phyloP scores from a whole-genome alignment of 306 rosid genomes.

The Elaeagnus macrophylla region DNA sequence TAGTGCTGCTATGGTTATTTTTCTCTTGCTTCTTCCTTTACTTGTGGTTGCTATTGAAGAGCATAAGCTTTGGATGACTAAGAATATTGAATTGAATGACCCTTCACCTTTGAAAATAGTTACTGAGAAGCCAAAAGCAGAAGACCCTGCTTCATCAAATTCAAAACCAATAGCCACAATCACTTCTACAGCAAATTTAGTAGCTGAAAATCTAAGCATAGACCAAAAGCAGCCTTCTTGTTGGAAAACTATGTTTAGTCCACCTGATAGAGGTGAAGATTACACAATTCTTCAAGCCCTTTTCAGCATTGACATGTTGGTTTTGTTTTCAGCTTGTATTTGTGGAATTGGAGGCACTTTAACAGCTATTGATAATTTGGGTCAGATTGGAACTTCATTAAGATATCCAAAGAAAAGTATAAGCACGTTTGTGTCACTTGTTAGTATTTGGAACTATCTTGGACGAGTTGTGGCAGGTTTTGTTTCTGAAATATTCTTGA shows the following conservation, averaged over 20 bases:
- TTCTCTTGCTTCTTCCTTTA: slow-evolving; percentile 35
- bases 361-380: slow-evolving; percentile 20
- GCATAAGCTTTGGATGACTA: slow-evolving; percentile 20
- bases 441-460: slow-evolving; percentile 67
- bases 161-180: too few species aligned
- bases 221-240: slow-evolving; percentile 15
- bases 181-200: not conserved
- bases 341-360: slow-evolving; percentile 54
- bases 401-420: slow-evolving; percentile 43
- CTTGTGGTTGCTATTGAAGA: slow-evolving; percentile 37
- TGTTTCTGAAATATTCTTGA: slow-evolving; percentile 41
- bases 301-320: slow-evolving; percentile 59
- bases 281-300: slow-evolving; percentile 57
- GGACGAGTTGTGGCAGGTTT: slow-evolving; percentile 48
- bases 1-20: slow-evolving; percentile 31
- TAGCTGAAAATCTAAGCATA: not conserved
- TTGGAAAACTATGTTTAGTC: slow-evolving; percentile 26
- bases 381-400: slow-evolving; percentile 47
- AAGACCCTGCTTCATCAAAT: too few species aligned
- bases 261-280: slow-evolving; percentile 65
- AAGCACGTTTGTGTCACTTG: slow-evolving; percentile 55
- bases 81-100: not conserved
- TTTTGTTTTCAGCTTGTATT: slow-evolving; percentile 30
- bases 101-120: slow-evolving; percentile 15
- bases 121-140: slow-evolving; percentile 12